Percentiles rank a stretch among this genome's conserved stretches.
Evolutionary conservation across 495 filamentous ascomycete species (phyloP).

Genomic region (Tirmania nivea): DNA sequence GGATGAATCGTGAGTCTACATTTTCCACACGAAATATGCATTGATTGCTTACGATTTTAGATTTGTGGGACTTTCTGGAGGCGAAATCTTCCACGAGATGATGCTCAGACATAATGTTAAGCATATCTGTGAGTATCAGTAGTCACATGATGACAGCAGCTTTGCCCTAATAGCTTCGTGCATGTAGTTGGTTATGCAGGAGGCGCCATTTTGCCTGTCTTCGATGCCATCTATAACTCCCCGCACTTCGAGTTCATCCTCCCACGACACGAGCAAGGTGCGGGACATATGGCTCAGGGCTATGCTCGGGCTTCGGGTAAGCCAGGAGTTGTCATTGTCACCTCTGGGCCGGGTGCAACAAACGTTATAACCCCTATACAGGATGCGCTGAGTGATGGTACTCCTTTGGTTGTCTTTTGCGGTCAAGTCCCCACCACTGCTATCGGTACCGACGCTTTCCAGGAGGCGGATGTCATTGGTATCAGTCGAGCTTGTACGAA

Average conservation of each 20-base stretch:
- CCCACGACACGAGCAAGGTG: constrained; percentile 59
- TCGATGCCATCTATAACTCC: constrained; percentile 66
- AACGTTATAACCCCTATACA: constrained; percentile 64
- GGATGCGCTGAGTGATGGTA: constrained; percentile 57
- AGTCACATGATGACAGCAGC: not conserved
- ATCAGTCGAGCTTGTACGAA: constrained; percentile 63
- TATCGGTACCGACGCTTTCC: constrained; percentile 63
- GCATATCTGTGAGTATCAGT: constrained; percentile 52
- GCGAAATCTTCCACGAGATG: constrained; percentile 98
- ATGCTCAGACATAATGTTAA: constrained; percentile 83
- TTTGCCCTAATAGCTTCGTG: too few species aligned
- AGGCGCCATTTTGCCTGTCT: constrained; percentile 64
- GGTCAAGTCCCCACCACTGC: constrained; percentile 53
- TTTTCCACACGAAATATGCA: too few species aligned
- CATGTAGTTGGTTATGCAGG: constrained; percentile 47
- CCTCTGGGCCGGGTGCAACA: constrained; percentile 57
- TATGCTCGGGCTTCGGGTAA: constrained; percentile 55
- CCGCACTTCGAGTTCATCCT: constrained; percentile 61
- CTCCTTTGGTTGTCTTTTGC: constrained; percentile 55
- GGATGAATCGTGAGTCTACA: constrained; percentile 44
- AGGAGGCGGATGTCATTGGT: constrained; percentile 57
- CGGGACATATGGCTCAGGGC: constrained; percentile 63
- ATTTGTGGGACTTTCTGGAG: constrained; percentile 87
- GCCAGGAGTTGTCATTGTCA: constrained; percentile 58
- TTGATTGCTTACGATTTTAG: constrained; percentile 25